A percentile compares a stretch with the other conserved stretches of the same genome.
Evolutionary conservation across 176 grass and related monocot genomes (phyloP).

Genomic region (Carex kokanica): DNA sequence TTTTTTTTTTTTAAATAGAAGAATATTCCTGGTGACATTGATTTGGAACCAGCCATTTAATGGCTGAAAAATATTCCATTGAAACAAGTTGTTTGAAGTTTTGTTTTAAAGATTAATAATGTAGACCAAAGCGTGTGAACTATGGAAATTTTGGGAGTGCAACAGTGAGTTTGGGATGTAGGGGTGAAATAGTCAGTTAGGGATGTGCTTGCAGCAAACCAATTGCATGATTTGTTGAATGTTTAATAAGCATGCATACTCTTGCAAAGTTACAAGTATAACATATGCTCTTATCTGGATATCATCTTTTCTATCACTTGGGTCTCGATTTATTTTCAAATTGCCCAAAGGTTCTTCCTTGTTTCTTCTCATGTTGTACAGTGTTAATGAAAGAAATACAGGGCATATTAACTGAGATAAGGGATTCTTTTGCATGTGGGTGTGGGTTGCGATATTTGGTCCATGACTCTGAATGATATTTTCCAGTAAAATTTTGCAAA

Average conservation of each 20-base stretch:
- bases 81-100: not conserved
- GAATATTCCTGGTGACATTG: slow-evolving; percentile 14
- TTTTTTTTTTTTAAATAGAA: not conserved
- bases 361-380: no score
- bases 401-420: no score
- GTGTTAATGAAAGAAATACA: no score
- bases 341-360: no score
- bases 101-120: not conserved
- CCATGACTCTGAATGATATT: not conserved
- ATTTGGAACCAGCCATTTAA: not conserved
- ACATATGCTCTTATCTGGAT: not conserved
- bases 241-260: not conserved
- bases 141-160: not conserved
- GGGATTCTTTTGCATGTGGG: no score
- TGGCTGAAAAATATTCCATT: not conserved
- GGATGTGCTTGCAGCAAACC: not conserved
- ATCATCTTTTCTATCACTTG: not conserved
- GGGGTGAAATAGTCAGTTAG: not conserved
- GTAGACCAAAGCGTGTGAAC: not conserved
- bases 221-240: not conserved
- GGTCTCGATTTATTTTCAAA: no score
- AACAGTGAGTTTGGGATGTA: not conserved
- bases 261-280: not conserved
- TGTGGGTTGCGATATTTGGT: no score
- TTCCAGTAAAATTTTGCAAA: not conserved